Percentiles rank a stretch among this genome's conserved stretches.
Evolutionary conservation across 169 alveolate genomes (phyloP).

Genomic region (Hepatocystis sp.): DNA sequence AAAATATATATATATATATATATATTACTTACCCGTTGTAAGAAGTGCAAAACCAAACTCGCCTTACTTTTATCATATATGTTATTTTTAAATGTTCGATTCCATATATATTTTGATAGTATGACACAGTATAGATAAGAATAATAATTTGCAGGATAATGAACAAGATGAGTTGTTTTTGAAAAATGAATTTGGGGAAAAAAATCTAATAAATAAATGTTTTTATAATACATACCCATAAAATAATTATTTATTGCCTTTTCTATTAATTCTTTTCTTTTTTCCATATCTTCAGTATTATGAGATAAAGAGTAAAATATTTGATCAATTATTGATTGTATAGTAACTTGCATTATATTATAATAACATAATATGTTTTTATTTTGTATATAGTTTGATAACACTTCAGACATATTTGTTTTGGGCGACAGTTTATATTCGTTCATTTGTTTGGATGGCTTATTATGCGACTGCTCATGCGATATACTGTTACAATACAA

Average conservation of each 20-base stretch:
- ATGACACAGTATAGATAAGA: conserved; percentile 81
- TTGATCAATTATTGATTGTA: conserved; percentile 73
- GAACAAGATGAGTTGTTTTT: conserved; percentile 83
- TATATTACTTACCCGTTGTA: conserved; percentile 28
- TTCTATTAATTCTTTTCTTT: conserved; percentile 46
- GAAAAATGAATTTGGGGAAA: conserved; percentile 78
- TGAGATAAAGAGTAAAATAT: conserved; percentile 55
- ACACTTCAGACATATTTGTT: neutral
- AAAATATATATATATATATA: too few relatives aligned
- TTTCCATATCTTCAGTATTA: conserved; percentile 15
- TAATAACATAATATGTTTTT: conserved; percentile 69
- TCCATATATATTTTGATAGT: conserved; percentile 59
- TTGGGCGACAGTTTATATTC: neutral
- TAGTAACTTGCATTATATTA: conserved; percentile 34
- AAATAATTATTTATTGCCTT: conserved; percentile 57
- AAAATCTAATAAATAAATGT: conserved; percentile 57
- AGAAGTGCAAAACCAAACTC: conserved; percentile 18
- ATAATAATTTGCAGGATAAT: conserved; percentile 85
- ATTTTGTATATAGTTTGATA: conserved; percentile 17
- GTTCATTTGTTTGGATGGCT: too few relatives aligned
- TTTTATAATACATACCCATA: conserved; percentile 32
- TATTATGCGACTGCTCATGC: neutral
- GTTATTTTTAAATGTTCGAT: conserved; percentile 23
- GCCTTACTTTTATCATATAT: conserved; percentile 11
- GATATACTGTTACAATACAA: conserved; percentile 4